phyloP scores from a whole-genome alignment of 2,329 filamentous ascomycete species.

The Teratosphaeria gauchensis region DNA sequence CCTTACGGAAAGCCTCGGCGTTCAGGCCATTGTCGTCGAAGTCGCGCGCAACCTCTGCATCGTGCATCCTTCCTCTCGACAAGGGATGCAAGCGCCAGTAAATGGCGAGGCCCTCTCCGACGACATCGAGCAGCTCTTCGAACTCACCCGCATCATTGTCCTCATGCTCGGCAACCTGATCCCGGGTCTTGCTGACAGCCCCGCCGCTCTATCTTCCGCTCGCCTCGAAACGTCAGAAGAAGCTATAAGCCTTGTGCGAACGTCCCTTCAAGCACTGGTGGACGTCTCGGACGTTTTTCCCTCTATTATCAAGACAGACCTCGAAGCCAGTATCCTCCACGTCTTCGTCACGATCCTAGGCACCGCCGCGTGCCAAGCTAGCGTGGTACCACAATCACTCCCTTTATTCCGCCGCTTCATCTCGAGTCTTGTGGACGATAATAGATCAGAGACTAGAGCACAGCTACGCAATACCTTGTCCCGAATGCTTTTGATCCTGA shows the following conservation, averaged over 20 bases:
- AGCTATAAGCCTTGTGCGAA: conserved; percentile 67
- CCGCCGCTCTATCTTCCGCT: conserved; percentile 28
- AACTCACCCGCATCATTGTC: conserved; percentile 91
- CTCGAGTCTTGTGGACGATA: conserved; percentile 52
- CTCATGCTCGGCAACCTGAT: conserved; percentile 80
- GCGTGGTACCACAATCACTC: conserved; percentile 80
- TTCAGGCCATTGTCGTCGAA: conserved; percentile 87
- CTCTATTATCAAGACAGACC: conserved; percentile 87
- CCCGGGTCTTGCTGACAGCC: conserved; percentile 62
- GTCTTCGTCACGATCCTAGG: conserved; percentile 90
- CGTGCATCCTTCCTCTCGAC: conserved; percentile 79
- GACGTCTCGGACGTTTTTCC: conserved; percentile 95
- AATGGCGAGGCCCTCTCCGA: conserved; percentile 66
- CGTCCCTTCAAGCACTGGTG: conserved; percentile 77
- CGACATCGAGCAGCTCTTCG: conserved; percentile 95
- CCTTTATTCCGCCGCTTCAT: conserved; percentile 90
- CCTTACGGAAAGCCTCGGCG: conserved; percentile 77
- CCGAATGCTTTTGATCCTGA: conserved; percentile 71
- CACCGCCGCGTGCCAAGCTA: conserved; percentile 75
- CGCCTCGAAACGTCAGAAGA: conserved; percentile 68
- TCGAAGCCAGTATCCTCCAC: conserved; percentile 93
- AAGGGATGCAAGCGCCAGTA: conserved; percentile 32
- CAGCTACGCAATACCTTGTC: conserved; percentile 76
- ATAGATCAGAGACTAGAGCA: conserved; percentile 41
- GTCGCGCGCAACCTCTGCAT: conserved; percentile 86